Base-by-base conservation (phyloP, 1,284 basidiomycete species). In the Exobasidium cylindrosporum region DNA sequence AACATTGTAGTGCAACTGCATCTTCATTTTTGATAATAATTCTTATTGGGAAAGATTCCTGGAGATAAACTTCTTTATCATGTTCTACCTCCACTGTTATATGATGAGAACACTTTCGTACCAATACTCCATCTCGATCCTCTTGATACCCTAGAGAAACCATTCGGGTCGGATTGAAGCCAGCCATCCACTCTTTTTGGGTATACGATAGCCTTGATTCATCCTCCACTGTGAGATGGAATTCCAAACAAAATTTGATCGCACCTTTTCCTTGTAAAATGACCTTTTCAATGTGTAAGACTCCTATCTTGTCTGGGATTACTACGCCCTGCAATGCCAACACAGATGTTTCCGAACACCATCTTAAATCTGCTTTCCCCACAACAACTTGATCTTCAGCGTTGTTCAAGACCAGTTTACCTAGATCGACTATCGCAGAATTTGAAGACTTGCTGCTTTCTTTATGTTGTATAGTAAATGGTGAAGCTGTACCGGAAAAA, bases 11-110 rank as follows among this genome's bases (percentile, higher is more conserved):
- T 10, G 35, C 35, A 10, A 40, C 35, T 40, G 45, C 28, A 23
- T 62, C 61, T 17, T 61, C 32, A 32, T 62, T 62, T 23, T 10
- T 17, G 14, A 53, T 28, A 13, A 14, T 13, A n/a, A 62, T 14
- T 21, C 11, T 43, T 24, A 62, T 26, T 13, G 26, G 5, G 23
- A 54, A 14, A 7, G n/a, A 26, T 30, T 62, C 61, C 45, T 62
- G 57, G 17, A 62, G 57, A 32, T 35, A 61, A 4, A 35, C 61
- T 17, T 53, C 43, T 17, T 10, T 14, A 31, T 50, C 13, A 29
- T 62, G 61, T 3, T 13, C 14, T 11, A 62, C 11, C 17, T 62
- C 40, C 5, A 61, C 32, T 11, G 28, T 26, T 28, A 62, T 4
- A 13, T 53, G n/a, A 47, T 62, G 61, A 21, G 26, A 10, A 11